Conservation (phyloP, 768 basidiomycete genomes). For the Tylopilus subfusipes region DNA sequence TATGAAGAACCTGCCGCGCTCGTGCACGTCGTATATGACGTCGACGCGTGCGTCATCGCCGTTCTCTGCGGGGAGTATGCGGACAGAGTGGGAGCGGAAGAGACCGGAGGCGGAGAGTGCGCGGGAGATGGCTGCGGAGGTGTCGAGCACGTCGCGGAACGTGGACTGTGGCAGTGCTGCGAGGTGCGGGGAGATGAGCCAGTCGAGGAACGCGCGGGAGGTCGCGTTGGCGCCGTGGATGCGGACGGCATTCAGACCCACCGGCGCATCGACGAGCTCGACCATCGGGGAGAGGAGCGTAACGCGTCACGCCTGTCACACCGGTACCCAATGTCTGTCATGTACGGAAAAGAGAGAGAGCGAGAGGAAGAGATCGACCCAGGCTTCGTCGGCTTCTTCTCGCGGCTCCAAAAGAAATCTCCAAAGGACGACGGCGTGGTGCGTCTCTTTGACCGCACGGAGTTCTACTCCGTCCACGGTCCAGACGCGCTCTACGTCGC, state of each 20-base stretch:
- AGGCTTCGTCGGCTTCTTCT: conserved; percentile 74
- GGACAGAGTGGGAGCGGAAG: conserved; percentile 64
- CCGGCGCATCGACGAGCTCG: conserved; percentile 48
- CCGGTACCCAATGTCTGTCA: conserved; percentile 46
- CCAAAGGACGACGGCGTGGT: conserved; percentile 74
- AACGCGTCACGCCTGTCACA: conserved; percentile 23
- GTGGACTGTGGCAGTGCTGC: conserved; percentile 20
- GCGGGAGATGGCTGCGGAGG: conserved; percentile 63
- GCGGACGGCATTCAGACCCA: conserved; percentile 72
- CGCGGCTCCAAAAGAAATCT: conserved; percentile 57
- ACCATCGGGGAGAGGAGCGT: conserved; percentile 15
- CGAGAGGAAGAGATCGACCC: conserved; percentile 55
- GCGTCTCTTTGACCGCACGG: conserved; percentile 80
- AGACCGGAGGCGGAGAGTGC: conserved; percentile 72
- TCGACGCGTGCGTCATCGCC: conserved; percentile 67
- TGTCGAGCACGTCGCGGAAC: conserved; percentile 66
- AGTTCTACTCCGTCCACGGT: conserved; percentile 88
- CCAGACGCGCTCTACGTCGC: conserved; percentile 88
- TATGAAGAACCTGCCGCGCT: conserved; percentile 71
- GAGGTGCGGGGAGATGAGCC: conserved; percentile 68
- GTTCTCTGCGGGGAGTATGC: conserved; percentile 55
- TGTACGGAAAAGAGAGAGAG: conserved; percentile 68
- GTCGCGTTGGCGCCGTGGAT: conserved; percentile 76
- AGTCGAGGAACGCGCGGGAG: conserved; percentile 76
- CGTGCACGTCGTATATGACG: conserved; percentile 72